Evolutionary conservation across 2,329 filamentous ascomycete genomes (phyloP).

Genomic region (Talaromyces funiculosus): DNA sequence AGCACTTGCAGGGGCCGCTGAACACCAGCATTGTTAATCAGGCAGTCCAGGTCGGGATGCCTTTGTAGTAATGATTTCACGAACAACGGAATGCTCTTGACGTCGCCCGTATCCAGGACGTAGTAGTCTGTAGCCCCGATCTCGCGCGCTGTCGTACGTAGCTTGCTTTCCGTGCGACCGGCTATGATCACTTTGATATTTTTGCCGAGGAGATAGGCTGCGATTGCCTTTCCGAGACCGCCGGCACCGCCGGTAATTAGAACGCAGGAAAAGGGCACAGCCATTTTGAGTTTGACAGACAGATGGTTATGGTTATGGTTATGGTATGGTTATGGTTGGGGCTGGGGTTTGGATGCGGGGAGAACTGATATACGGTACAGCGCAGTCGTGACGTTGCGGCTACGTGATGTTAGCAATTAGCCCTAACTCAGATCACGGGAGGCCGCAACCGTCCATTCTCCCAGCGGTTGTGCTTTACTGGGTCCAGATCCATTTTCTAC

Average conservation of each 20-base stretch:
- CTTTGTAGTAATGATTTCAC: neutral
- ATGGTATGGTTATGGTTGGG: neutral
- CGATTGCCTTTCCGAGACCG: neutral
- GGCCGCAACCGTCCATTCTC: neutral
- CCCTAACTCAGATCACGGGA: no score
- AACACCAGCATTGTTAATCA: neutral
- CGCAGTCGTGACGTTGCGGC: no score
- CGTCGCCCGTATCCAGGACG: neutral
- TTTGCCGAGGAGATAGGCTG: neutral
- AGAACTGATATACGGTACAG: neutral
- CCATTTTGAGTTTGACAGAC: neutral
- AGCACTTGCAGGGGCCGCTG: conserved; percentile 1
- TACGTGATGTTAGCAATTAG: neutral
- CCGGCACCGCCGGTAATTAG: neutral
- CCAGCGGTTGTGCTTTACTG: neutral
- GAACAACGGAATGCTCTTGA: neutral
- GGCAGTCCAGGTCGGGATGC: neutral
- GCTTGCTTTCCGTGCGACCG: neutral
- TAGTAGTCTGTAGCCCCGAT: neutral
- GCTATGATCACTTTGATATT: neutral
- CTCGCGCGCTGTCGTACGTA: neutral
- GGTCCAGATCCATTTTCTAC: neutral
- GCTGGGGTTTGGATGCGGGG: neutral
- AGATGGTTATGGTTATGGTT: neutral
- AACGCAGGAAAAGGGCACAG: neutral